Evolutionary conservation across 305 asterid genomes (phyloP), one percentile per base, ranked within the genome.

Genomic region (Withania somnifera): DNA sequence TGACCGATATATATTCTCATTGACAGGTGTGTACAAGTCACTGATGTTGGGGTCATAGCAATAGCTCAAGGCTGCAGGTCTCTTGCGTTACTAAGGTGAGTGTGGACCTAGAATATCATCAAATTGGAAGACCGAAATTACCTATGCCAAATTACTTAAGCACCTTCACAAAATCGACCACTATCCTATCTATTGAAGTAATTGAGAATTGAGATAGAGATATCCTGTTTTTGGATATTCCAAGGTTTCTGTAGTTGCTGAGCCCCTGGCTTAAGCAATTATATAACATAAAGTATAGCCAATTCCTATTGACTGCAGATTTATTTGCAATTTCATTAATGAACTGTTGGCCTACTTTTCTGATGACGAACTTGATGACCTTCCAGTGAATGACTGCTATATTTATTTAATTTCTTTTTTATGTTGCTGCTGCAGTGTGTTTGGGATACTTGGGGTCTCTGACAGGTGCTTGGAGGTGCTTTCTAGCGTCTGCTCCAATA

Each of bases 391-490:
- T 71, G 40, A 45, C 56, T 71, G 22, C 38, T 45, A 22, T 14
- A 45, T 14, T 17, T 6, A 40, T 64, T 78, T 38, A 40, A 13
- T 66, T 75, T 54, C 54, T 9, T 10, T n/a, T 15, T 7, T 1
- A 15, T 32, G 69, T 80, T 83, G 75, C 63, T 79, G 10, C 52
- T 88, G 91, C 93, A 96, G 99, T 92, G 86, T 96, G 89, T 96
- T 96, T 86, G 99, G 99, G 79, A 91, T 96, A 85, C 92, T 94
- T 82, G 98, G 99, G 83, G 98, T 96, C 68, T 91, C 94, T 22
- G 98, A 93, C 84, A 91, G 86, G 89, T 87, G 97, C 88, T 81
- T 96, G 87, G 95, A 93, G 85, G 90, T 89, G 32, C 95, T 96
- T 34, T 91, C 98, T 11, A 85, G 84, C 63, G 75, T 26, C 86